Evolutionary conservation across 805 yeast genomes (phyloP), one percentile per base, ranked within the genome.

Genomic region (Limtongozyma cylindracea): DNA sequence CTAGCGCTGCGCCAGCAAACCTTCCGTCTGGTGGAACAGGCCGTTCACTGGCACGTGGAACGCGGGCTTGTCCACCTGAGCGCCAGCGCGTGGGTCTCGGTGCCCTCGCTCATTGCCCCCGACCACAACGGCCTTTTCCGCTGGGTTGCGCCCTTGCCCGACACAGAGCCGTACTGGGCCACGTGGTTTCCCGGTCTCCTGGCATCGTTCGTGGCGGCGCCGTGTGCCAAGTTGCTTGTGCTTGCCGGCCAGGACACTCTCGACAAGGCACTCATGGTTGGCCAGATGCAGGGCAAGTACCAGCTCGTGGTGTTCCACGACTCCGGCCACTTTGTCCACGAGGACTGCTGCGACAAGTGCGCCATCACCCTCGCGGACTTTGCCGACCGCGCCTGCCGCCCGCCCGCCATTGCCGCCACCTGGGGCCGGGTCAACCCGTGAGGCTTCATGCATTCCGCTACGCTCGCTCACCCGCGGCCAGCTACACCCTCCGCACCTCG

Each of bases 241-340:
- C 45, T 91, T 10, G 91, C 96, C 0, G 92, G 92, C 3, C 72
- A 82, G 23, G 95, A 88, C 31, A 65, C 73, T 11, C 52, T 91
- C 15, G 98, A 88, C 43, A 78, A 71, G 29, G 61, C 61, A 18
- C 50, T 88, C 21, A 78, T 82, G 42, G 67, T 88, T 23, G 99
- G 95, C 1, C 98, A 91, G 43, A 88, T 88, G 98, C 96, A 82
- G 45, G 99, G 99, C 2, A 70, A 67, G 39, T 88, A 72, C 41
- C 99, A 91, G 44, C 54, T 88, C 19, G 66, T 76, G 9, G 88
- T 80, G 4, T 70, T 78, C 39, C 5, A 5, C 11, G 44, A 44
- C 29, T 71, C 68, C 24, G 95, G 96, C 2, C 99, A 88, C 45
- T 88, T 82, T 33, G 49, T 91, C n/a, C 98, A 88, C 21, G 98